phyloP scores from a whole-genome alignment of 1,284 basidiomycete genomes.

The Heterobasidion occidentale region DNA sequence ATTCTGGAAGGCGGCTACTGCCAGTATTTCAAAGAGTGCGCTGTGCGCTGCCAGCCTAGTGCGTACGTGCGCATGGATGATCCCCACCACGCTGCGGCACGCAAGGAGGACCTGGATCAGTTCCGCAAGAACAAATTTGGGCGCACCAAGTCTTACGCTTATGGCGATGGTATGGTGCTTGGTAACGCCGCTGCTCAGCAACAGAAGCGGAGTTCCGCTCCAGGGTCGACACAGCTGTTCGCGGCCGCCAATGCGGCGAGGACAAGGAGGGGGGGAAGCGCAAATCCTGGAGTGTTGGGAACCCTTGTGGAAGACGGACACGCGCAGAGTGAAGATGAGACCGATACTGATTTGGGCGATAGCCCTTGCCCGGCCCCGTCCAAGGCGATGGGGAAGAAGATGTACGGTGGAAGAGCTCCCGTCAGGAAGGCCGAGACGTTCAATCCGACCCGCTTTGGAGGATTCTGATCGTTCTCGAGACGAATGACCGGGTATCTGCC shows the following conservation, averaged over 20 bases:
- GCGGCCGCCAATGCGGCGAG: constrained; percentile 62
- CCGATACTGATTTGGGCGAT: constrained; percentile 65
- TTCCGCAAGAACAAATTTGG: constrained; percentile 86
- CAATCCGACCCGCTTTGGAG: too few relatives aligned
- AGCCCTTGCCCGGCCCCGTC: constrained; percentile 75
- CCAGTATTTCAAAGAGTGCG: constrained; percentile 70
- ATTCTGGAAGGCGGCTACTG: constrained; percentile 95
- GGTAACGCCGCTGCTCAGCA: constrained; percentile 24
- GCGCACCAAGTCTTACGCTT: constrained; percentile 84
- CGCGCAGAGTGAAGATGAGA: constrained; percentile 52
- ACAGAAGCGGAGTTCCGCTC: constrained; percentile 55
- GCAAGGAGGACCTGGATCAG: constrained; percentile 82
- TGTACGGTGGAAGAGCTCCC: neutral
- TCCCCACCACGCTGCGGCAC: constrained; percentile 70
- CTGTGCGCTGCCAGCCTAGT: constrained; percentile 68
- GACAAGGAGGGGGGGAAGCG: constrained; percentile 39
- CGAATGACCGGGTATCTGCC: too few relatives aligned
- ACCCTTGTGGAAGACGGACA: constrained; percentile 63
- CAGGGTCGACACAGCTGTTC: constrained; percentile 46
- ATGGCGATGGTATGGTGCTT: constrained; percentile 53
- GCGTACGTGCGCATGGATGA: constrained; percentile 95
- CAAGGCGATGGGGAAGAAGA: constrained; percentile 35
- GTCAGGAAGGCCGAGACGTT: too few relatives aligned
- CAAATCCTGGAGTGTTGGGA: constrained; percentile 25
- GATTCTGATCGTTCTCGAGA: too few relatives aligned